Evolutionary conservation across 176 grass and related monocot genomes (phyloP).

Genomic region (Cocos nucifera): DNA sequence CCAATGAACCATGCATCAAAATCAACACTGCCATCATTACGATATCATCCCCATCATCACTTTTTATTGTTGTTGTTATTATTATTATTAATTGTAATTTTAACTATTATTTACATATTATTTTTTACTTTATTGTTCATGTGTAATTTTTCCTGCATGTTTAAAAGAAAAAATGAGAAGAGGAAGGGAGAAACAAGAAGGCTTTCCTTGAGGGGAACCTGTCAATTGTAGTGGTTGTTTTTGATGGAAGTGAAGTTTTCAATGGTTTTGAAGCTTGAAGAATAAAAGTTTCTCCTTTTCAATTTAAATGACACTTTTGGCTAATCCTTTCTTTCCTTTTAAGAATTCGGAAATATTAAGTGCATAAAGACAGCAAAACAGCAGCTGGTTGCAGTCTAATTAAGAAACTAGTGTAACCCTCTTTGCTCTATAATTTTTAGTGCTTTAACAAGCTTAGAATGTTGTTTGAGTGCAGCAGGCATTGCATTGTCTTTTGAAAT

Average conservation of each 20-base stretch:
- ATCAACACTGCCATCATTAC: constrained; percentile 29
- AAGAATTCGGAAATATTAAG: too few species aligned
- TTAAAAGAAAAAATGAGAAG: neutral
- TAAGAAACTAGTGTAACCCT: too few species aligned
- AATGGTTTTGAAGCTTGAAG: neutral
- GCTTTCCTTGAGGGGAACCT: neutral
- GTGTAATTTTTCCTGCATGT: neutral
- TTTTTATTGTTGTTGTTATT: constrained; percentile 16
- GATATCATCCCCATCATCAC: neutral
- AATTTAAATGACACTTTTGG: too few species aligned
- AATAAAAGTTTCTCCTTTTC: too few species aligned
- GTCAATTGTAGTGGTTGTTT: neutral
- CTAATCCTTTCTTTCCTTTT: too few species aligned
- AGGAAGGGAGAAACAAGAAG: neutral
- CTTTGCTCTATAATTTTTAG: too few species aligned
- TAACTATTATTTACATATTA: neutral
- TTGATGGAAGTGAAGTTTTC: neutral
- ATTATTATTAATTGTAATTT: constrained; percentile 16
- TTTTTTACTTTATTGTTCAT: constrained; percentile 23
- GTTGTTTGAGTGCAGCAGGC: too few species aligned
- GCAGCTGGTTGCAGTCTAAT: too few species aligned
- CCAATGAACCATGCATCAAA: constrained; percentile 20
- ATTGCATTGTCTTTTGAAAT: too few species aligned
- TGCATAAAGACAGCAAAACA: too few species aligned
- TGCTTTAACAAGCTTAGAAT: too few species aligned